Evolutionary conservation across 140 eudicot genomes (phyloP), one percentile per base, ranked within the genome.

Genomic region (Senecio squalidus): DNA sequence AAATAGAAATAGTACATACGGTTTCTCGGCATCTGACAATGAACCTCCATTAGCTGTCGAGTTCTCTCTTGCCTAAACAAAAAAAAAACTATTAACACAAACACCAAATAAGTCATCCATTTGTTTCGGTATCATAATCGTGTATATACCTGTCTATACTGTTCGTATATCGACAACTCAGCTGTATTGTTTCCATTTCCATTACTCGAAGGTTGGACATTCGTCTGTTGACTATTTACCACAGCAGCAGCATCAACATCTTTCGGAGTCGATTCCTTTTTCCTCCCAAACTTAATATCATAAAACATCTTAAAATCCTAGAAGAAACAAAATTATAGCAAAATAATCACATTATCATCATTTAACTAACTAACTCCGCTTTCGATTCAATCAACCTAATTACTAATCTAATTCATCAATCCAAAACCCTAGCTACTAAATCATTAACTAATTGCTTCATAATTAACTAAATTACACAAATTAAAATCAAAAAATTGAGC

Each of bases 221-320:
- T 47, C 33, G 78, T 28, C 17, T 52, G 64, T 74, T 77, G 81
- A 67, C 74, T 66, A 69, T 68, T 70, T 23, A 69, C 75, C 36
- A 7, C 58, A 18, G 15, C 24, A 50, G 52, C 52, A 18, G 73
- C 73, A 68, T 67, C 78, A 14, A 27, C 75, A 49, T 78, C 82
- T 62, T 80, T 62, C 18, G 27, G 66, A 58, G 17, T 28, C 3
- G 60, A 50, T 20, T 66, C 83, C 73, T 53, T 92, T 76, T 88
- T 92, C 81, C 99, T 87, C 94, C 99, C 99, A 84, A 92, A 92
- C 96, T 92, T 92, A 58, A 76, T 62, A 82, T 92, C 96, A 84
- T 93, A 93, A 84, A 80, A 84, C 83, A 88, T 82, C 89, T 88
- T 82, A 82, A 93, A 93, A 76, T 93, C 96, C 96, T 93, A 84